A percentile compares a stretch with the other conserved stretches of the same genome.
phyloP scores from a whole-genome alignment of 139 green algal genomes.

The Chlorella sp. region DNA sequence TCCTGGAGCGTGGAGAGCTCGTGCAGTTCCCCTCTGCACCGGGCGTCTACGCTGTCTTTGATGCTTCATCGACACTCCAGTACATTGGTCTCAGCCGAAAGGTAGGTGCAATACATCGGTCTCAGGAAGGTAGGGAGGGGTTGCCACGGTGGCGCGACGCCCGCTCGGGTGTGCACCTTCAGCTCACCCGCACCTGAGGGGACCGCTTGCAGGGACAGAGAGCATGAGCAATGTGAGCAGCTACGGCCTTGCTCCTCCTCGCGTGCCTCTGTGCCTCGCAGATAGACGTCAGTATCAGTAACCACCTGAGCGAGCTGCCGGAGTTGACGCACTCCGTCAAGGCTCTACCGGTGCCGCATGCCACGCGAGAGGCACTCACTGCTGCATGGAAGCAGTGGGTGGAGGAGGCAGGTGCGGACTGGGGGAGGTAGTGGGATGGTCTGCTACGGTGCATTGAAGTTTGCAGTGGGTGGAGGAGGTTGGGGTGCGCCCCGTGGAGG shows the following conservation, averaged over 20 bases:
- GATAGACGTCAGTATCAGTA: slow-evolving; percentile 59
- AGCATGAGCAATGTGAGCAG: not conserved
- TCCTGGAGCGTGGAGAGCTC: not conserved
- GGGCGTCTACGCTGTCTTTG: slow-evolving; percentile 70
- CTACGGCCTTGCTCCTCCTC: not conserved
- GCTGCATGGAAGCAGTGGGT: slow-evolving; percentile 82
- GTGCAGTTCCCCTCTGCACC: slow-evolving; percentile 20
- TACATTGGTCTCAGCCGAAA: slow-evolving; percentile 64
- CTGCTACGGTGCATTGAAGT: too few species aligned
- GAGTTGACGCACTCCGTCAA: slow-evolving; percentile 55
- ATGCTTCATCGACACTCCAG: slow-evolving; percentile 41
- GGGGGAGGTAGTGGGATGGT: too few species aligned
- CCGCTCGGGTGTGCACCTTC: not conserved
- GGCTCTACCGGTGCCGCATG: slow-evolving; percentile 39
- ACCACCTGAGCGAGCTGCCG: slow-evolving; percentile 64
- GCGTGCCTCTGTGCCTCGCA: slow-evolving; percentile 18
- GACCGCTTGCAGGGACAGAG: not conserved
- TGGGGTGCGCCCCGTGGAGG: too few species aligned
- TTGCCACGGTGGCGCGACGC: not conserved
- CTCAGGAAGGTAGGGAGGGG: not conserved
- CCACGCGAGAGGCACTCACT: slow-evolving; percentile 55
- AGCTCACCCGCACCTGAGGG: not conserved
- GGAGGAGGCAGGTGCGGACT: slow-evolving; percentile 51
- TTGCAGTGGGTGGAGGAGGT: too few species aligned
- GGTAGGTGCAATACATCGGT: slow-evolving; percentile 10